These are phyloP conservation scores for Dryas octopetala DNA, from an alignment of 306 rosid genomes.

Conservation along the genomic window DNA sequence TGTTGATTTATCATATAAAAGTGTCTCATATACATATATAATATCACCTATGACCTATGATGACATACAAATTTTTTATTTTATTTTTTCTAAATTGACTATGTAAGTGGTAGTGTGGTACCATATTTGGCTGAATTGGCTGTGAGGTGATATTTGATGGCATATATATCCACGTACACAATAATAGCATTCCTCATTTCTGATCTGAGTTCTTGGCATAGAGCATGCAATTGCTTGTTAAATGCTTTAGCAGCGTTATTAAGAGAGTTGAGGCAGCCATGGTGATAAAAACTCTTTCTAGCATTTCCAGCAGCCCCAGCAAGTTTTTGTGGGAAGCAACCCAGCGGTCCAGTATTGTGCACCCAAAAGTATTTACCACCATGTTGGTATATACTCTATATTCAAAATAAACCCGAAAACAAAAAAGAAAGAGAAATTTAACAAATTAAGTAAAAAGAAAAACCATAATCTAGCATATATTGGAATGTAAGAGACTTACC, in stretches of 20 bases:
- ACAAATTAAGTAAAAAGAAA: not conserved
- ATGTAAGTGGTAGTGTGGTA: not conserved
- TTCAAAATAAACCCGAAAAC: no score
- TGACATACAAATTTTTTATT: no score
- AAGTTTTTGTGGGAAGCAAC: conserved; percentile 22
- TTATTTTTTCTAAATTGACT: no score
- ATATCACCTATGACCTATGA: no score
- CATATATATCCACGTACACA: conserved; percentile 20
- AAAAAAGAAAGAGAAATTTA: not conserved
- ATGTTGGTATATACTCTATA: no score
- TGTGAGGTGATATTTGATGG: conserved; percentile 25
- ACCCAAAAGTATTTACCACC: conserved; percentile 6
- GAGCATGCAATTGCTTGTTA: conserved; percentile 8
- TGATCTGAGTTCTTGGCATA: conserved; percentile 20
- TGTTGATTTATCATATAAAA: no score
- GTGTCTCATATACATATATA: no score
- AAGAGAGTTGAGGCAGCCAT: conserved; percentile 24
- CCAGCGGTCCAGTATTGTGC: conserved; percentile 26
- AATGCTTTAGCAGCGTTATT: conserved; percentile 25
- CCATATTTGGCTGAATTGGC: not conserved
- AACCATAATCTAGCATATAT: no score
- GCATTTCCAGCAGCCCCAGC: conserved; percentile 11
- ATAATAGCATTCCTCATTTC: conserved; percentile 18
- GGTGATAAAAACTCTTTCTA: not conserved
- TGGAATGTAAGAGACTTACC: conserved; percentile 3